These are phyloP conservation scores for Ophiostoma triangulosporum DNA, from an alignment of 2,329 filamentous ascomycete species.

Conservation along the genomic window DNA sequence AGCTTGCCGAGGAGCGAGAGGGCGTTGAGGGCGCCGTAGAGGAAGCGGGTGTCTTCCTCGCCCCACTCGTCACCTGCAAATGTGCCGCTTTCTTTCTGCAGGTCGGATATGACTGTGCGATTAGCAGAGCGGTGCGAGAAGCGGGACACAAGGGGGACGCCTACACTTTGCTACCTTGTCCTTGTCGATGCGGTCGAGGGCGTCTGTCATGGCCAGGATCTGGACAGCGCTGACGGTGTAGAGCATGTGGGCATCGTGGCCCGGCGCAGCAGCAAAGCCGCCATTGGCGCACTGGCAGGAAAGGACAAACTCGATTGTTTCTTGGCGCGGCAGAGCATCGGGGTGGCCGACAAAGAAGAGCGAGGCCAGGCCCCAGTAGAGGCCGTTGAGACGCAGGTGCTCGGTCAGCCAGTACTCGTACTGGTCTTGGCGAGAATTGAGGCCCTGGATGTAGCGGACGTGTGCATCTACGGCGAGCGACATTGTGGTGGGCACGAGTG, in stretches of 20 bases:
- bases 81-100: conserved; percentile 72
- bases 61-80: conserved; percentile 96
- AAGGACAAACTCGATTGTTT: conserved; percentile 84
- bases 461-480: conserved; percentile 35
- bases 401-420: conserved; percentile 97
- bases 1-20: conserved; percentile 70
- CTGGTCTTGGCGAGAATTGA: conserved; percentile 86
- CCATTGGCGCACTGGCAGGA: conserved; percentile 83
- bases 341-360: conserved; percentile 73
- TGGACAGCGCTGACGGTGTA: conserved; percentile 94
- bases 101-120: conserved; percentile 53
- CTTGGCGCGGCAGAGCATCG: conserved; percentile 64
- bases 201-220: conserved; percentile 77
- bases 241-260: conserved; percentile 90
- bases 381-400: conserved; percentile 83
- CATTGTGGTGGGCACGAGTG: not conserved
- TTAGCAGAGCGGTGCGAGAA: conserved; percentile 11
- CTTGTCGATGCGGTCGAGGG: conserved; percentile 54
- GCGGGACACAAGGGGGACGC: conserved; percentile 20
- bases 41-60: conserved; percentile 86
- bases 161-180: conserved; percentile 68
- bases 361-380: conserved; percentile 91
- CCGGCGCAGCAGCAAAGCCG: conserved; percentile 86
- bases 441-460: conserved; percentile 81
- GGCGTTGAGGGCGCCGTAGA: conserved; percentile 82